Percentiles rank a stretch among this genome's conserved stretches.
These are phyloP conservation scores for Solanum ossicruentum DNA, from an alignment of 257 asterid genomes.

Conservation along the genomic window DNA sequence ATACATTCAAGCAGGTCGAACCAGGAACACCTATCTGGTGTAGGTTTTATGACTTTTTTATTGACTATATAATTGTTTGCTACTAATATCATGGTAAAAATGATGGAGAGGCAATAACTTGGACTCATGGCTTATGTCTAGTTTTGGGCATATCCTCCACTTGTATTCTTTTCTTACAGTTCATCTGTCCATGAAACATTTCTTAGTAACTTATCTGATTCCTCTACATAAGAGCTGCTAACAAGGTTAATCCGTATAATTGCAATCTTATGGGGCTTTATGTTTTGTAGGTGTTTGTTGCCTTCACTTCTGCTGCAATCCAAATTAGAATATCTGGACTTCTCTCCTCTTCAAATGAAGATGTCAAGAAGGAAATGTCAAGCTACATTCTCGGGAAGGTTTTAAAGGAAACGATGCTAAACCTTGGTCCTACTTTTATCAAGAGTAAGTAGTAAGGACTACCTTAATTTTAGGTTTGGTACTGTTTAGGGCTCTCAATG, in stretches of 20 bases:
- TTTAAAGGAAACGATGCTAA: constrained; percentile 77
- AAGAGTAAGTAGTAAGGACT: constrained; percentile 41
- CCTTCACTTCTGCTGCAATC: constrained; percentile 71
- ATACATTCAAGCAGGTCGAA: neutral
- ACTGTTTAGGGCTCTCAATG: neutral
- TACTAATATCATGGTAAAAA: neutral
- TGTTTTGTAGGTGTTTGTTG: constrained; percentile 60
- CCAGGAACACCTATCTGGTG: neutral
- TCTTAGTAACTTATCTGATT: neutral
- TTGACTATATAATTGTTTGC: neutral
- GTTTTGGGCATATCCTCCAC: neutral
- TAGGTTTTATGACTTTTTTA: neutral
- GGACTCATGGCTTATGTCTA: neutral
- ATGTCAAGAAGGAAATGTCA: constrained; percentile 30
- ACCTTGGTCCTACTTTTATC: constrained; percentile 91
- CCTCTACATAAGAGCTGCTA: neutral
- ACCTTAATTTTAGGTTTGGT: neutral
- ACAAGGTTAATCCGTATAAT: constrained; percentile 1
- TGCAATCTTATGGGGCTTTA: constrained; percentile 17
- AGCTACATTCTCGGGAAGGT: constrained; percentile 55
- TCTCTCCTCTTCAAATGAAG: constrained; percentile 28
- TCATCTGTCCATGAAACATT: neutral
- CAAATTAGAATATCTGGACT: constrained; percentile 51
- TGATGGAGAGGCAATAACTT: neutral
- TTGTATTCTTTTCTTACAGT: neutral